Percentiles rank a stretch among this genome's conserved stretches.
These are phyloP conservation scores for Globisporangium recalcitrans DNA, from an alignment of 352 stramenopile genomes.

Conservation along the genomic window DNA sequence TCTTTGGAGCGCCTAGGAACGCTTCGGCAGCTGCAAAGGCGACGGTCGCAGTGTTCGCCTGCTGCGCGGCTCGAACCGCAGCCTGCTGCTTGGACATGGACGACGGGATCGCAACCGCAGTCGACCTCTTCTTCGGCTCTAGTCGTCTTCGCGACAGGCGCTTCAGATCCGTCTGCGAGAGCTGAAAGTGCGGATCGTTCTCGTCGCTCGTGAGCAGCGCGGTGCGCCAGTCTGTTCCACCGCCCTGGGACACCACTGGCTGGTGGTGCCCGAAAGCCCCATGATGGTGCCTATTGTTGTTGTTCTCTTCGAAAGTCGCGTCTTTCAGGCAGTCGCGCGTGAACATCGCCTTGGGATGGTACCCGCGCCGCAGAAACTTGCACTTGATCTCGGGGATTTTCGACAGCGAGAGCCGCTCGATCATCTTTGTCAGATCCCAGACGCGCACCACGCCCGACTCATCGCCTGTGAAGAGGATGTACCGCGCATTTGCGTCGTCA, in stretches of 20 bases:
- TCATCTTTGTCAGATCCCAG: constrained; percentile 49
- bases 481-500: constrained; percentile 35
- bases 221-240: constrained; percentile 23
- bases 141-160: constrained; percentile 26
- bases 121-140: constrained; percentile 25
- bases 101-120: neutral
- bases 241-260: constrained; percentile 16
- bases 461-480: constrained; percentile 58
- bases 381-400: constrained; percentile 61
- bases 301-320: constrained; percentile 3
- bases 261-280: constrained; percentile 20
- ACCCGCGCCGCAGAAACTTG: constrained; percentile 53
- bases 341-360: constrained; percentile 61
- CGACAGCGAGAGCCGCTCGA: constrained; percentile 37
- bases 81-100: neutral
- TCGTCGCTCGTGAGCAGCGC: constrained; percentile 31
- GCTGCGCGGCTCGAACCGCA: constrained; percentile 18
- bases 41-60: constrained; percentile 24
- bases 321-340: constrained; percentile 51
- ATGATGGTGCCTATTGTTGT: neutral
- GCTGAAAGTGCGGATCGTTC: constrained; percentile 27
- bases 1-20: constrained; percentile 21
- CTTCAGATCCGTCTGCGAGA: constrained; percentile 41
- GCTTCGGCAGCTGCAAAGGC: constrained; percentile 41
- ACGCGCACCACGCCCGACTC: constrained; percentile 41